These are phyloP conservation scores for Mycena chlorophos DNA, from an alignment of 768 basidiomycete genomes.

Conservation along the genomic window DNA sequence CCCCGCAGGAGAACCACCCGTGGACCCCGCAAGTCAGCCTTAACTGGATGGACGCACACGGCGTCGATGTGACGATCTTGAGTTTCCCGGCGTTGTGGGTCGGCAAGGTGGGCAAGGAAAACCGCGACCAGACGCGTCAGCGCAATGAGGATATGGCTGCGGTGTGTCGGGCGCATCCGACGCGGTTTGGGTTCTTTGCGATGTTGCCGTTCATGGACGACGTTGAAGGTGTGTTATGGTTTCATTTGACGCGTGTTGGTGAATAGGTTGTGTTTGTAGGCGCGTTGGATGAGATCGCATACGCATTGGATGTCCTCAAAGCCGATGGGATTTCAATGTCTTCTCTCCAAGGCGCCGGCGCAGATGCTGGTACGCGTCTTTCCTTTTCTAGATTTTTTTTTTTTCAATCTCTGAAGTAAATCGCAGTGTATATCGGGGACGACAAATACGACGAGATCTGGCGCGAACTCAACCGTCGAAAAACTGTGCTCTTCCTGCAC, in stretches of 20 bases:
- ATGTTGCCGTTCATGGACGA: constrained; percentile 63
- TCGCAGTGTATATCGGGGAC: constrained; percentile 70
- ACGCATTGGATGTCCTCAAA: constrained; percentile 57
- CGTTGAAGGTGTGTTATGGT: constrained; percentile 46
- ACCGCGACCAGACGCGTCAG: constrained; percentile 41
- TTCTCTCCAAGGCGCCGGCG: constrained; percentile 64
- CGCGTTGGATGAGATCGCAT: constrained; percentile 57
- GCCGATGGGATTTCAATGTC: constrained; percentile 67
- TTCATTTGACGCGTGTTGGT: neutral
- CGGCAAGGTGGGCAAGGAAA: constrained; percentile 40
- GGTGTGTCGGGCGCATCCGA: constrained; percentile 50
- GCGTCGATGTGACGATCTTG: constrained; percentile 61
- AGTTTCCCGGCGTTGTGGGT: constrained; percentile 60
- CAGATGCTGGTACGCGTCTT: constrained; percentile 50
- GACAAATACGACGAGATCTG: constrained; percentile 65
- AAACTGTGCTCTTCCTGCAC: constrained; percentile 69
- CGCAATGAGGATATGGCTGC: constrained; percentile 50
- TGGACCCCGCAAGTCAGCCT: constrained; percentile 63
- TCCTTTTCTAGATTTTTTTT: neutral
- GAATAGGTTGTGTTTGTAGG: constrained; percentile 36
- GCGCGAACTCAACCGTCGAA: constrained; percentile 63
- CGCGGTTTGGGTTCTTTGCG: constrained; percentile 70
- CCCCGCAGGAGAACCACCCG: constrained; percentile 63
- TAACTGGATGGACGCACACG: constrained; percentile 59
- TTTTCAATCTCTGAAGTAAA: constrained; percentile 3